Evolutionary conservation across 2,329 filamentous ascomycete species (phyloP).

Genomic region (Fusarium succisae): DNA sequence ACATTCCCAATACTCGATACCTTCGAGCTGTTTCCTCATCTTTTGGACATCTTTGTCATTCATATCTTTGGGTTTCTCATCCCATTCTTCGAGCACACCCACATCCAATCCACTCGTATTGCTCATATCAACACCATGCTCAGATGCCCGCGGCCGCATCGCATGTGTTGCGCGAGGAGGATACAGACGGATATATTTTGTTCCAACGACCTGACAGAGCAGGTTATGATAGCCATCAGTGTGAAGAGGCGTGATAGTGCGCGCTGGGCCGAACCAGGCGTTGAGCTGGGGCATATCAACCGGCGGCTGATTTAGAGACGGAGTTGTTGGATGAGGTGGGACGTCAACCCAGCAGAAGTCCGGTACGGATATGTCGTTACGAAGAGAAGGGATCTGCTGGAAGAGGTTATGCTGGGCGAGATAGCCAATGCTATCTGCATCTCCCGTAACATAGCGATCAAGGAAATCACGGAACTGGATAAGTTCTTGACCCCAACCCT

Average conservation of each 20-base stretch:
- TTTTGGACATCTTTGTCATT: conserved; percentile 48
- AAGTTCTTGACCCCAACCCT: conserved; percentile 84
- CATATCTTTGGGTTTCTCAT: conserved; percentile 47
- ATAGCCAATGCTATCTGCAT: conserved; percentile 68
- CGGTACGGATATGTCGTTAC: conserved; percentile 79
- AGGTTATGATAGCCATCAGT: conserved; percentile 96
- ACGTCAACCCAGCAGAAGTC: conserved; percentile 84
- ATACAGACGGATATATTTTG: conserved; percentile 93
- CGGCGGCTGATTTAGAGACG: conserved; percentile 50
- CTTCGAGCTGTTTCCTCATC: conserved; percentile 60
- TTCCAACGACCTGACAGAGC: conserved; percentile 86
- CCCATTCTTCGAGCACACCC: conserved; percentile 72
- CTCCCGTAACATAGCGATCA: conserved; percentile 61
- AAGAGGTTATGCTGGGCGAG: conserved; percentile 93
- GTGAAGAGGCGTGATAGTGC: conserved; percentile 91
- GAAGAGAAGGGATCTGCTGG: conserved; percentile 79
- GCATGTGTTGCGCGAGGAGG: conserved; percentile 67
- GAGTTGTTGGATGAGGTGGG: conserved; percentile 60
- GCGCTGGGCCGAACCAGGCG: conserved; percentile 90
- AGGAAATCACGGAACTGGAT: conserved; percentile 80
- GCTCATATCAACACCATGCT: conserved; percentile 85
- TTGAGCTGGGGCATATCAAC: conserved; percentile 76
- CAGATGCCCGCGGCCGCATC: conserved; percentile 69
- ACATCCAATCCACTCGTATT: conserved; percentile 89
- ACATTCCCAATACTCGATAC: conserved; percentile 76